Base-by-base conservation (phyloP, 2,329 filamentous ascomycete genomes). In the Neonectria sp. region DNA sequence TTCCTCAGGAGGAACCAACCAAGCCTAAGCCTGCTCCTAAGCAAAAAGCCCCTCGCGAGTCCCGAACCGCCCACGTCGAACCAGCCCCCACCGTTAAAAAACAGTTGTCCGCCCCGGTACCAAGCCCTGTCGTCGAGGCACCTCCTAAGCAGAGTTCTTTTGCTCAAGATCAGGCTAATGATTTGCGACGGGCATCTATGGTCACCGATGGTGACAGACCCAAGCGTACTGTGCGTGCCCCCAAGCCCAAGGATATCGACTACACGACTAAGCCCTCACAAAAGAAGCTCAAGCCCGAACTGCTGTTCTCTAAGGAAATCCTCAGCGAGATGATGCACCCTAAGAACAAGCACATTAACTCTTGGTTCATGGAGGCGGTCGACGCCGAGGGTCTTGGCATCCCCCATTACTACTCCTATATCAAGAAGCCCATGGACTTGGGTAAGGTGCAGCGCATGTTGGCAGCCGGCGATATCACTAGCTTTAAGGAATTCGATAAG, bases 401-500 rank as follows among this genome's bases (percentile, higher is more conserved):
- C 67, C 96, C 96, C 1, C 92, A 92, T 27, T 99, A 99, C 79
- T 94, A 96, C 79, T 94, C 92, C 76, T 86, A 98, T 68, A 95
- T 99, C 83, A 98, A 97, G 85, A 94, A 95, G 79, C 96, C 96
- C 0, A 99, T 98, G 95, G 95, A 99, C 79, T 86, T 98, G 56
- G 86, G 88, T 17, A 97, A 94, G n/a, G 92, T 97, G 77, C 86
- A 89, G 40, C 86, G 87, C 48, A 97, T 97, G 81, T 86, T 98
- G 46, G 90, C 92, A 73, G 86, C 86, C 13, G 94, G 95, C 29
- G 89, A 94, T 63, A 98, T 98, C 77, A 88, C 90, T 71, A 94
- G 88, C 63, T 87, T 93, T 1, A 95, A 94, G 79, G 95, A 98
- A 52, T 94, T 98, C 74, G 93, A 97, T 76, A 88, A 88, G 65